Evolutionary conservation across 495 filamentous ascomycete species (phyloP), one percentile per base, ranked within the genome.

Genomic region (Annulohypoxylon nitens): DNA sequence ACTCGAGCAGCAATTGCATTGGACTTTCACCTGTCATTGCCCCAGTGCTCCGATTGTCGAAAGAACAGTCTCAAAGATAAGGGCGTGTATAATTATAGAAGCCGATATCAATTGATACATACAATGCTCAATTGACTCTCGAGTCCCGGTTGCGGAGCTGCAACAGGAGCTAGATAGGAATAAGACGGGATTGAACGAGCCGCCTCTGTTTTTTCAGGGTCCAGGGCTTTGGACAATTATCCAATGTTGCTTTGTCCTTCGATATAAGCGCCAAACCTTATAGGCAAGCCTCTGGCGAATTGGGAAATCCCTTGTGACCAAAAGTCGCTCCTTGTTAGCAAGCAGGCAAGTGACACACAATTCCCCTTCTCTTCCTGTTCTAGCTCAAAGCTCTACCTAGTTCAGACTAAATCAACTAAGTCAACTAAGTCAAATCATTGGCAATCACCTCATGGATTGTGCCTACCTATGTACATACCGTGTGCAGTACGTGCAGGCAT

Each of bases 151-250:
- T 16, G 30, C 69, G 67, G 67, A 69, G 64, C n/a, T 65, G 73
- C 4, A 14, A n/a, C 2, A 43, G 14, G 4, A 43, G 39, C 12
- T n/a, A 43, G 37, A 72, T 69, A 75, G 69, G 67, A 57, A 69
- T 16, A 68, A 65, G 20, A 72, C 62, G 64, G 61, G 50, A 64
- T 54, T 48, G 20, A 64, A 37, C 51, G 48, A 69, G 64, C 68
- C 69, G 60, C 60, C 62, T 51, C 64, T 71, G 61, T 75, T 51
- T 70, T 75, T 64, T 75, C 64, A 73, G 70, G 70, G 59, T 64
- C 70, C 59, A 51, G 48, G 48, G 43, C 43, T 47, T 18, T 20
- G 43, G 16, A 6, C 12, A 30, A 26, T 33, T 63, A 51, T 45
- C 48, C 36, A 60, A 41, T 25, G 36, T 45, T 25, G 45, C 64